Evolutionary conservation across 345 rosid species (phyloP).

Genomic region (Raphanus raphanistrum): DNA sequence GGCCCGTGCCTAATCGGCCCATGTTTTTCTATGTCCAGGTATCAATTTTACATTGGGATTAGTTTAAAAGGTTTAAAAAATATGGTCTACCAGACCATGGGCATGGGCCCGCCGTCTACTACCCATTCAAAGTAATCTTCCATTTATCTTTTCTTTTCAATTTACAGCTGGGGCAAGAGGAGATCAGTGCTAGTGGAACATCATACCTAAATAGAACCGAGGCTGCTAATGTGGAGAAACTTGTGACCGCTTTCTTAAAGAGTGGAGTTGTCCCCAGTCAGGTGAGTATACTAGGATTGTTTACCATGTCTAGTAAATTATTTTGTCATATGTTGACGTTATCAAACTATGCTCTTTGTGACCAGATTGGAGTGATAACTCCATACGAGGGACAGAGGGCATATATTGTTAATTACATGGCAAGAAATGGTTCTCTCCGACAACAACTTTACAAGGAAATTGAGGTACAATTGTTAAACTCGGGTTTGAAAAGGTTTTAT

Average conservation of each 20-base stretch:
- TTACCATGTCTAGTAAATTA: neutral
- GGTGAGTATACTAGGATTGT: slow-evolving; percentile 42
- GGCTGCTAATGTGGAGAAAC: slow-evolving; percentile 99
- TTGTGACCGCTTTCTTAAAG: slow-evolving; percentile 94
- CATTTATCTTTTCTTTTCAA: slow-evolving; percentile 19
- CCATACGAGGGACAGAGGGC: slow-evolving; percentile 99
- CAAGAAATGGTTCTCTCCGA: slow-evolving; percentile 95
- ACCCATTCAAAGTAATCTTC: neutral
- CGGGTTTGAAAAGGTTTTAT: neutral
- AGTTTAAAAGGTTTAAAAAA: neutral
- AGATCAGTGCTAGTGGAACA: slow-evolving; percentile 99
- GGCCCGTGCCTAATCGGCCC: slow-evolving; percentile 99
- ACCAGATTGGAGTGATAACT: slow-evolving; percentile 95
- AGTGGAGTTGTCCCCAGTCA: slow-evolving; percentile 98
- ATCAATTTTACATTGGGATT: slow-evolving; percentile 3
- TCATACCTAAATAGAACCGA: slow-evolving; percentile 97
- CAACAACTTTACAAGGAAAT: slow-evolving; percentile 99
- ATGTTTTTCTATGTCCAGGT: slow-evolving; percentile 99
- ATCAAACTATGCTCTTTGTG: slow-evolving; percentile 10
- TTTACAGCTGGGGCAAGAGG: slow-evolving; percentile 97
- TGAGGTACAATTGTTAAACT: slow-evolving; percentile 57
- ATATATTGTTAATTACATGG: slow-evolving; percentile 96
- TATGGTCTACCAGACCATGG: neutral
- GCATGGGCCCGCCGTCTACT: neutral
- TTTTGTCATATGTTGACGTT: slow-evolving; percentile 6